Evolutionary conservation across 2,329 filamentous ascomycete genomes (phyloP).

Genomic region (Trichoderma polysporum): DNA sequence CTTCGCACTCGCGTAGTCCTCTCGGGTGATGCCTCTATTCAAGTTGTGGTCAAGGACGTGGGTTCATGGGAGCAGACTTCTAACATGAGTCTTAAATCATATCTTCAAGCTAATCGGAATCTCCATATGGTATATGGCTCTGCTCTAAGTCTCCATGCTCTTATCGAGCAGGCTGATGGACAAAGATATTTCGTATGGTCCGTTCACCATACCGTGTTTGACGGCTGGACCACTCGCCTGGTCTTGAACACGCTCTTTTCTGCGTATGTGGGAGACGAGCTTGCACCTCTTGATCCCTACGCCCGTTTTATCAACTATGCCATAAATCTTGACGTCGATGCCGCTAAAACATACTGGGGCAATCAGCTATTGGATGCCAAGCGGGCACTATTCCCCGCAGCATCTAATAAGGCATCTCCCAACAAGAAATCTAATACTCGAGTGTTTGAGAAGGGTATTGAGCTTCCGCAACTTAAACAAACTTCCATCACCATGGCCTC

Average conservation of each 20-base stretch:
- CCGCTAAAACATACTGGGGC: constrained; percentile 6
- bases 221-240: constrained; percentile 12
- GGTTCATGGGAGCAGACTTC: neutral
- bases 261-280: neutral
- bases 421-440: neutral
- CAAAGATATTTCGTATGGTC: constrained; percentile 8
- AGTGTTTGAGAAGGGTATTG: neutral
- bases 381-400: constrained; percentile 13
- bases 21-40: constrained; percentile 5
- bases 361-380: constrained; percentile 20
- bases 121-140: constrained; percentile 8
- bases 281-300: constrained; percentile 28
- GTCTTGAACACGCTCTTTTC: neutral
- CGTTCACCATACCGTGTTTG: constrained; percentile 9
- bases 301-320: constrained; percentile 29
- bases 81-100: neutral
- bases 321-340: neutral
- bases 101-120: neutral
- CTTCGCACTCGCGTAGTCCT: constrained; percentile 27
- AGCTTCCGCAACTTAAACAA: neutral
- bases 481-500: constrained; percentile 25
- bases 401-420: neutral
- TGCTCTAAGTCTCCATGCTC: neutral
- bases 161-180: neutral
- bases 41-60: constrained; percentile 21